These are phyloP conservation scores for Lentithecium fluviatile DNA, from an alignment of 495 filamentous ascomycete species.

Conservation along the genomic window DNA sequence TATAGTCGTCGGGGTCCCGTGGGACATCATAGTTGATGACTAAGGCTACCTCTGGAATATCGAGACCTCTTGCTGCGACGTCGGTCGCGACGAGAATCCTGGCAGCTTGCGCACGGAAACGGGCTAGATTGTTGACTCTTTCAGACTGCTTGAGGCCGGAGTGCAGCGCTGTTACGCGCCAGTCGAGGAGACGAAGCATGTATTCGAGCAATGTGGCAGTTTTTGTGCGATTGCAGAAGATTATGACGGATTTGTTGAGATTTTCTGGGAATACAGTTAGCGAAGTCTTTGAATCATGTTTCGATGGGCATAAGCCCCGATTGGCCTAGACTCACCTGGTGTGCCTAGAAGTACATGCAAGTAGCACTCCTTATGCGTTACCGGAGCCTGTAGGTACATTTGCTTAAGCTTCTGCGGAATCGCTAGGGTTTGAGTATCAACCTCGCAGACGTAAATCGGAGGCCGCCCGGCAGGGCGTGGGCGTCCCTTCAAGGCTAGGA, in stretches of 20 bases:
- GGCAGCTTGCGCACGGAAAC: slow-evolving; percentile 89
- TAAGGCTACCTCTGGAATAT: slow-evolving; percentile 87
- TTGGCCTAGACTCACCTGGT: slow-evolving; percentile 22
- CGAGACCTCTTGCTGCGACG: slow-evolving; percentile 91
- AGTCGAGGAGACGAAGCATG: slow-evolving; percentile 75
- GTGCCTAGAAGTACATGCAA: slow-evolving; percentile 87
- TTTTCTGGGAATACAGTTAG: slow-evolving; percentile 53
- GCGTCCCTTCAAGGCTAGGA: slow-evolving; percentile 74
- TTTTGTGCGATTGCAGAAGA: slow-evolving; percentile 90
- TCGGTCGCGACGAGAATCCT: slow-evolving; percentile 92
- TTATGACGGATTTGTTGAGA: slow-evolving; percentile 69
- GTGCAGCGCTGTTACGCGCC: slow-evolving; percentile 89
- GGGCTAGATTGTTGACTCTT: slow-evolving; percentile 78
- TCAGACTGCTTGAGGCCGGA: slow-evolving; percentile 78
- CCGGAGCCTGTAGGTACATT: slow-evolving; percentile 79
- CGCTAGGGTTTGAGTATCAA: slow-evolving; percentile 69
- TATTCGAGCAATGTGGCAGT: slow-evolving; percentile 88
- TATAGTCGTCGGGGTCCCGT: slow-evolving; percentile 93
- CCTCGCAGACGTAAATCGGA: slow-evolving; percentile 84
- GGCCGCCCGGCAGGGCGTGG: slow-evolving; percentile 64
- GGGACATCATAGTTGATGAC: slow-evolving; percentile 96
- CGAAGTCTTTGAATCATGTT: not conserved
- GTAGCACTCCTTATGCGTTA: slow-evolving; percentile 89
- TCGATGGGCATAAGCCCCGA: not conserved
- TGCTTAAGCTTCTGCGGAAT: slow-evolving; percentile 80